Conservation (phyloP, 75 land plant species). For the Picea sitchensis region DNA sequence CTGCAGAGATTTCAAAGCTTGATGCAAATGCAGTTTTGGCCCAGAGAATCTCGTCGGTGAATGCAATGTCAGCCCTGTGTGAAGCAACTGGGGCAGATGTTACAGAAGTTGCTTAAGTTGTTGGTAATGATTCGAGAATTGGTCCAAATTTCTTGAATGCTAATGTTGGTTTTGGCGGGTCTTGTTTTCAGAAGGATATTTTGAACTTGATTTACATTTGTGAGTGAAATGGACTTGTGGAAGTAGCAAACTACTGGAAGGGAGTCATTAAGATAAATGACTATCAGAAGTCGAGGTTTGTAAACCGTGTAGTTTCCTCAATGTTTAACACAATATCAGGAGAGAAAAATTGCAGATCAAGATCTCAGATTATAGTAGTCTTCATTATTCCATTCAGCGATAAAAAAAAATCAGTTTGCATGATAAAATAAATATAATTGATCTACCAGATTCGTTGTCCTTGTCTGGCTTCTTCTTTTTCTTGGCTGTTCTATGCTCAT, state of each 20-base stretch:
- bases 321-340: conserved; percentile 89
- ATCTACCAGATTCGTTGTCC: too few species aligned
- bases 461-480: too few species aligned
- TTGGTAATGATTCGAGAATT: conserved; percentile 70
- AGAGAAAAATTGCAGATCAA: conserved; percentile 26
- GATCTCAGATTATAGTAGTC: too few species aligned
- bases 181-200: conserved; percentile 90
- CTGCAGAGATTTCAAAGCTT: conserved; percentile 81
- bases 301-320: conserved; percentile 76
- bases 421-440: too few species aligned
- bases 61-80: conserved; percentile 78
- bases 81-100: conserved; percentile 81
- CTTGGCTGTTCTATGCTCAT: too few species aligned
- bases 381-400: too few species aligned
- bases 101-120: conserved; percentile 65
- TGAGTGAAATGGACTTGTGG: conserved; percentile 75
- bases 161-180: conserved; percentile 87
- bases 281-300: conserved; percentile 82
- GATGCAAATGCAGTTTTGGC: conserved; percentile 86
- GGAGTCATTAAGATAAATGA: conserved; percentile 84
- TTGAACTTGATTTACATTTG: conserved; percentile 82
- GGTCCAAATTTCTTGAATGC: conserved; percentile 78
- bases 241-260: conserved; percentile 86
- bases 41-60: conserved; percentile 71
- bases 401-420: too few species aligned